These are phyloP conservation scores for Colletotrichum sp. DNA, from an alignment of 2,329 filamentous ascomycete genomes.

Conservation along the genomic window DNA sequence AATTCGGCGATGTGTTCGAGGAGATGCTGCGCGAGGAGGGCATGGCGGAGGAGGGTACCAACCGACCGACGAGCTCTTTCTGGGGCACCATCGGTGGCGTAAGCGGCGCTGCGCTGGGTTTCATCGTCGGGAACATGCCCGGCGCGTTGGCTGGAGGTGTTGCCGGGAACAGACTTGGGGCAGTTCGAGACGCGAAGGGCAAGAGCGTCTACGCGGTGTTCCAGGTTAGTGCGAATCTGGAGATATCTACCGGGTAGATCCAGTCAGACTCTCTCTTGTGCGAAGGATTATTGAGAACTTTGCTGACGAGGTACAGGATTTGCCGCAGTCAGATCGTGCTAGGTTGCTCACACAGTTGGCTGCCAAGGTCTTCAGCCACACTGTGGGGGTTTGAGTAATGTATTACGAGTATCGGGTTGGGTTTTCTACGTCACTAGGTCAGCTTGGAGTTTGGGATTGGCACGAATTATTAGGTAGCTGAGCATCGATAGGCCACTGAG, in stretches of 20 bases:
- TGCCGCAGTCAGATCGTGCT: slow-evolving; percentile 83
- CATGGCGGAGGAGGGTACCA: slow-evolving; percentile 74
- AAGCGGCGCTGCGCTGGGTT: slow-evolving; percentile 89
- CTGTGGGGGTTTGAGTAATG: slow-evolving; percentile 59
- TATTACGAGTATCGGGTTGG: background rate
- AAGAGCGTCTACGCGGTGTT: slow-evolving; percentile 97
- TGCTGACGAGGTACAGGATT: slow-evolving; percentile 56
- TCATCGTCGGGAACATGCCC: slow-evolving; percentile 92
- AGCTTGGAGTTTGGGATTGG: slow-evolving; percentile 18
- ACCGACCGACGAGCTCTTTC: slow-evolving; percentile 72
- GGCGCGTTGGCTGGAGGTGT: slow-evolving; percentile 90
- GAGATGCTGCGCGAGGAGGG: slow-evolving; percentile 89
- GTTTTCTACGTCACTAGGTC: background rate
- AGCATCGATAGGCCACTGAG: background rate
- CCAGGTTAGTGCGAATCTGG: slow-evolving; percentile 48
- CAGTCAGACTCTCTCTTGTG: slow-evolving; percentile 5
- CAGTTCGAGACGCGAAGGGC: slow-evolving; percentile 85
- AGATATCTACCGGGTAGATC: slow-evolving; percentile 9
- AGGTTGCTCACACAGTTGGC: slow-evolving; percentile 84
- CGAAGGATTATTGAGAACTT: too few relatives aligned
- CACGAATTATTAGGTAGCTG: background rate
- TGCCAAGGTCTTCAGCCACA: slow-evolving; percentile 83
- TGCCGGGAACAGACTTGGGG: slow-evolving; percentile 90
- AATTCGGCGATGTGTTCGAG: slow-evolving; percentile 89
- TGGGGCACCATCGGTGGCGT: slow-evolving; percentile 87